phyloP scores from a whole-genome alignment of 2,329 filamentous ascomycete genomes.

The Aspergillaceae sp. region DNA sequence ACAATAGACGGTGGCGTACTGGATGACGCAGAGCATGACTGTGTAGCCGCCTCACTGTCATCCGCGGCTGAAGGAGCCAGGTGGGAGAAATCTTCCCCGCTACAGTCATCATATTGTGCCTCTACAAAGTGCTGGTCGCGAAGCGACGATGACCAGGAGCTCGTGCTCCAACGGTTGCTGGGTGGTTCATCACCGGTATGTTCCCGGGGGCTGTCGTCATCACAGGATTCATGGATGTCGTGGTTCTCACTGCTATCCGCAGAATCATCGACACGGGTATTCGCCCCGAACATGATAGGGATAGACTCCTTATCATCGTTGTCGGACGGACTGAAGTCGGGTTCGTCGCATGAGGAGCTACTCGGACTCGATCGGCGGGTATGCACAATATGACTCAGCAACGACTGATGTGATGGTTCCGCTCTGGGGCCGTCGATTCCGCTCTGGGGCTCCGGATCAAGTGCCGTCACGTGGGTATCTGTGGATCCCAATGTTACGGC shows the following conservation, averaged over 20 bases:
- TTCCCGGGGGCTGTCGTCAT: conserved; percentile 8
- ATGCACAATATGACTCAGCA: conserved; percentile 42
- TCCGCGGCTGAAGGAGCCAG: conserved; percentile 14
- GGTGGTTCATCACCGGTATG: conserved; percentile 13
- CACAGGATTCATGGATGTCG: conserved; percentile 14
- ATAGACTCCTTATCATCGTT: conserved; percentile 47
- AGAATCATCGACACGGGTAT: conserved; percentile 33
- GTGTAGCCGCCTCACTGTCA: conserved; percentile 21
- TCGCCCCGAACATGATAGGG: conserved; percentile 46
- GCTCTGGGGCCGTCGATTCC: conserved; percentile 36
- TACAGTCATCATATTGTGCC: conserved; percentile 20
- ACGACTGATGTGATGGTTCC: conserved; percentile 29
- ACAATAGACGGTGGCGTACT: conserved; percentile 33
- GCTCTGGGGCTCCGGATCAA: conserved; percentile 63
- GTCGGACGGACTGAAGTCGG: conserved; percentile 36
- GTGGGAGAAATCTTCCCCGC: conserved; percentile 29
- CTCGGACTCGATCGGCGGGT: conserved; percentile 40
- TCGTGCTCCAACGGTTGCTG: conserved; percentile 35
- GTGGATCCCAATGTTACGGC: conserved; percentile 53
- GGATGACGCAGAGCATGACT: conserved; percentile 28
- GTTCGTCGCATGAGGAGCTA: conserved; percentile 32
- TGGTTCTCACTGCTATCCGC: conserved; percentile 21
- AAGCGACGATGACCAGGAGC: conserved; percentile 37
- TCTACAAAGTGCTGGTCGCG: conserved; percentile 24
- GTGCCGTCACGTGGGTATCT: conserved; percentile 52